Percentiles rank a stretch among this genome's conserved stretches.
phyloP scores from a whole-genome alignment of 768 basidiomycete species.

The Lenzites betulinus region DNA sequence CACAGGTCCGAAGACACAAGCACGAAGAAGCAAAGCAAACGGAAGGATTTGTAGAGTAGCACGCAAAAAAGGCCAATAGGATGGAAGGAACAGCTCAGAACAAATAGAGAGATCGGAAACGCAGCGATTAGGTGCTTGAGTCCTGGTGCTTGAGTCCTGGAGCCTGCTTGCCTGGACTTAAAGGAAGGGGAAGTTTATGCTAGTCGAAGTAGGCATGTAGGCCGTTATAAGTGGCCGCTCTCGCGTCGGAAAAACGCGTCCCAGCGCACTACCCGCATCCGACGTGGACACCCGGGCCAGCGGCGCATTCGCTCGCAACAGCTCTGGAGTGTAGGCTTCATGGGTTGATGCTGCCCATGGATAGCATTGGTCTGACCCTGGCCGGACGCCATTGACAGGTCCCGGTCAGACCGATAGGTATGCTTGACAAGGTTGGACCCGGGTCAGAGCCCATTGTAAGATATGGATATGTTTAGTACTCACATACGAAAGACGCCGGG shows the following conservation, averaged over 20 bases:
- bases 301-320: too few species aligned
- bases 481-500: too few species aligned
- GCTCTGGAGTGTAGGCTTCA: too few species aligned
- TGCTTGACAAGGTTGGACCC: too few species aligned
- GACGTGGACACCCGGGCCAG: not conserved
- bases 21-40: not conserved
- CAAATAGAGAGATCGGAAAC: not conserved
- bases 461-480: too few species aligned
- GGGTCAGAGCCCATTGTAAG: too few species aligned
- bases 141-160: constrained; percentile 13
- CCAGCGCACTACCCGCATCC: not conserved
- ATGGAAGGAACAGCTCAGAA: not conserved
- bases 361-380: too few species aligned
- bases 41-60: not conserved
- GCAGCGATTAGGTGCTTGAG: too few species aligned
- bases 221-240: constrained; percentile 3
- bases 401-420: too few species aligned
- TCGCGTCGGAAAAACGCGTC: not conserved
- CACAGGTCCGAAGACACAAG: not conserved
- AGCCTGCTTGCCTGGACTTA: constrained; percentile 7
- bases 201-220: not conserved
- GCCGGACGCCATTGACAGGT: not conserved
- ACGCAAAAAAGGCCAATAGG: not conserved
- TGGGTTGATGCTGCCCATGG: too few species aligned
- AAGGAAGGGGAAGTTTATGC: not conserved